A percentile compares a stretch with the other conserved stretches of the same genome.
Conservation (phyloP, 345 rosid species). For the Eucalyptus tenuipes region DNA sequence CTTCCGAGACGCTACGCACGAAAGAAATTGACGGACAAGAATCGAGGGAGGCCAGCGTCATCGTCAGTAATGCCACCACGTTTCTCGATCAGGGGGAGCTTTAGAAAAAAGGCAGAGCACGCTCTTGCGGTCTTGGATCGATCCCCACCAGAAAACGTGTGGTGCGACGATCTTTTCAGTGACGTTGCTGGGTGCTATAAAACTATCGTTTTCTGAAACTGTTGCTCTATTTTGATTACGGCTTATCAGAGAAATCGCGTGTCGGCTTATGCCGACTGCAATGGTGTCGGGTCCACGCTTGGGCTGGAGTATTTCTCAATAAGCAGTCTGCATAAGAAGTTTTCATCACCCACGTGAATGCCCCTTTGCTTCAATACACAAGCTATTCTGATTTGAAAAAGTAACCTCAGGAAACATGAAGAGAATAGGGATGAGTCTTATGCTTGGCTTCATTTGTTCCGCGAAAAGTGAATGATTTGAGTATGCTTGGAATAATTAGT, state of each 20-base stretch:
- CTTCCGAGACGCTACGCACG: background rate
- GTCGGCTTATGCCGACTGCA: background rate
- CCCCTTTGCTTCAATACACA: background rate
- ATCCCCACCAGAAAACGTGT: background rate
- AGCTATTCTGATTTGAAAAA: background rate
- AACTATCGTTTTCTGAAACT: background rate
- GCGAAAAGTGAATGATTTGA: rapidly evolving
- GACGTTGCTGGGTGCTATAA: background rate
- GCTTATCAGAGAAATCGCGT: background rate
- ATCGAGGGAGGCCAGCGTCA: background rate
- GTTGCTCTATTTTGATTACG: background rate
- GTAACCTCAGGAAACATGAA: background rate
- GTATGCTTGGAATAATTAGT: rapidly evolving
- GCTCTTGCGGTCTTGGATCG: background rate
- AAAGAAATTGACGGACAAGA: background rate
- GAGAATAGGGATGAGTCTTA: too few relatives aligned
- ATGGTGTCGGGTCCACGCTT: background rate
- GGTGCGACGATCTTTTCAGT: background rate
- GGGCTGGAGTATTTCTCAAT: background rate
- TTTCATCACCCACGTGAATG: rapidly evolving
- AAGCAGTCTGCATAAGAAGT: background rate
- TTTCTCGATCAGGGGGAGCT: background rate
- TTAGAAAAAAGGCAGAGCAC: background rate
- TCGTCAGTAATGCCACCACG: background rate
- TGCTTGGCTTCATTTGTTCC: rapidly evolving